Conservation (phyloP, 2,329 filamentous ascomycete genomes). For the Geosmithia morbida region DNA sequence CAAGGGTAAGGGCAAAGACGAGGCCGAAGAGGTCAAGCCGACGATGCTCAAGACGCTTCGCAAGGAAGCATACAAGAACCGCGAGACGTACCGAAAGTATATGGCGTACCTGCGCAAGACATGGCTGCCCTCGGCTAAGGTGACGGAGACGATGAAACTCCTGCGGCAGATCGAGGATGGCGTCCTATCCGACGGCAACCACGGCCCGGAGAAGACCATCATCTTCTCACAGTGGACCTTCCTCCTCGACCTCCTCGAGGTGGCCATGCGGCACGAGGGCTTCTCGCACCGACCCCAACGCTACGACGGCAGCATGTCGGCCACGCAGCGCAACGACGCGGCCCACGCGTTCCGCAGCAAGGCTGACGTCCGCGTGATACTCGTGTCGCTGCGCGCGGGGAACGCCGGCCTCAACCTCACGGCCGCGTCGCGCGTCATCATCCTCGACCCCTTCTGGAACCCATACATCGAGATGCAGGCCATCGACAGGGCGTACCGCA, state of each 20-base stretch:
- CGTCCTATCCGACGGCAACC: not conserved
- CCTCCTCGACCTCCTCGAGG: constrained; percentile 58
- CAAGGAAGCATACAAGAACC: constrained; percentile 48
- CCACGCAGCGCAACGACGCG: constrained; percentile 51
- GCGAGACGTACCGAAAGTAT: constrained; percentile 52
- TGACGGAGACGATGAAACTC: constrained; percentile 63
- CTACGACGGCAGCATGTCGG: constrained; percentile 71
- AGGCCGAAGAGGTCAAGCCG: constrained; percentile 21
- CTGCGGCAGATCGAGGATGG: constrained; percentile 49
- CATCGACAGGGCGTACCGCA: constrained; percentile 77
- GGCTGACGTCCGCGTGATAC: constrained; percentile 54
- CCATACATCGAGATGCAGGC: constrained; percentile 88
- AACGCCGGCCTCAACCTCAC: constrained; percentile 77
- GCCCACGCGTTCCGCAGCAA: constrained; percentile 53
- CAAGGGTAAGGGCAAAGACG: constrained; percentile 19
- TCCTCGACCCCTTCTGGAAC: constrained; percentile 91
- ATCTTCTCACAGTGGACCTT: constrained; percentile 70
- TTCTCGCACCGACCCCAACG: constrained; percentile 48
- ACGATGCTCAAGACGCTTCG: constrained; percentile 52
- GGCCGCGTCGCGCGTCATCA: constrained; percentile 70
- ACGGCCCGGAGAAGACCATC: constrained; percentile 48
- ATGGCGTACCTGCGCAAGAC: constrained; percentile 51
- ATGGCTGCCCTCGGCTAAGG: constrained; percentile 70
- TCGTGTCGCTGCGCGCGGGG: constrained; percentile 71
- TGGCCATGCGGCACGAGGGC: constrained; percentile 50